Base-by-base conservation (phyloP, 805 yeast genomes). In the Myxozyma udenii region DNA sequence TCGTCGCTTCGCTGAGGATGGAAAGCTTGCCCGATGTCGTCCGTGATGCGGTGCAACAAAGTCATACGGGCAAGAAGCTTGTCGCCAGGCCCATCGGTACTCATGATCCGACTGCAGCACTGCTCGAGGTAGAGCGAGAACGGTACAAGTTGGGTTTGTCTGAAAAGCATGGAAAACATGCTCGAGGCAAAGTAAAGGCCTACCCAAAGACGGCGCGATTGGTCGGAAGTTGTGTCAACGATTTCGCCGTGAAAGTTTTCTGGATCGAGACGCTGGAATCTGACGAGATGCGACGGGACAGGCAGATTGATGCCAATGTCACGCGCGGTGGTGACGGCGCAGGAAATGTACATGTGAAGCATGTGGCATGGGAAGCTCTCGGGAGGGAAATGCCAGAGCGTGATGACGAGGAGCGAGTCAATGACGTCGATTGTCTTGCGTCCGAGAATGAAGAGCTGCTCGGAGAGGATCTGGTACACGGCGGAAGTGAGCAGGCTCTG, bases 331-430 rank as follows among this genome's bases (percentile, higher is more conserved):
- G 84, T 74, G 12, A 83, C 79, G 46, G 89, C 80, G 21, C 87
- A 71, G 12, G 79, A 72, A 48, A 80, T 79, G 57, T 87, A 75
- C 46, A 87, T 71, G 64, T 86, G 93, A 58, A 83, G 82, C 43
- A 95, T 78, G 51, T 95, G 79, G 61, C 85, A 85, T 57, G 82
- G 85, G 58, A 86, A 85, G 60, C 86, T 72, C 66, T 87, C 96
- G 0, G 95, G 86, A 3, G 87, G 78, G 58, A 85, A 86, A 64
- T 87, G 88, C 95, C 95, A 89, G 25, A 83, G 67, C 23, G 85
- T 77, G 46, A 85, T 71, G 4, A 86, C 62, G 18, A 85, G 64
- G 44, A 85, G 69, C 18, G 83, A 71, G 64, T 83, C 82, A 36
- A 88, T 70, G 33, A 87, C 67, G 64, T 87, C 90, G 16, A 81